Evolutionary conservation across 2,329 filamentous ascomycete genomes (phyloP), one percentile per base, ranked within the genome.

Genomic region (Venturia carpophila): DNA sequence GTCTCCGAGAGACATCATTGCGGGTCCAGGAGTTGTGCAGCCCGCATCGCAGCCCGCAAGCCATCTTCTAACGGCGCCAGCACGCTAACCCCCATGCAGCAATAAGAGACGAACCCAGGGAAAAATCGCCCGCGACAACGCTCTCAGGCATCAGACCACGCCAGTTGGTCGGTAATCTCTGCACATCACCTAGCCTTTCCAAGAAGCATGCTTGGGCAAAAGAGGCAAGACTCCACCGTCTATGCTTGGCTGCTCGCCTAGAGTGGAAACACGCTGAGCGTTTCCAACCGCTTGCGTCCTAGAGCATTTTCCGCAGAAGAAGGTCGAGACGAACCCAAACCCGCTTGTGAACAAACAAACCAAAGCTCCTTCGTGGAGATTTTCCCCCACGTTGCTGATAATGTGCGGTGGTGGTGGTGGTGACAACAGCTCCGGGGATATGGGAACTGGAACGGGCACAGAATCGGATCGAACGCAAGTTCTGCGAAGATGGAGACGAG

Each of bases 1-100:
- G 52, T 37, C 15, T 37, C 52, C 52, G 52, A 58, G 52, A 58
- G 52, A 58, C 52, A 58, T 37, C 9, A 56, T 56, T 34, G 30
- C 52, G 52, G 52, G 52, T 58, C 52, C 52, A 58, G 52, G 52
- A 58, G 52, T 58, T 39, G 52, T 58, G 52, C 4, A 58, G 10
- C 52, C 11, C 37, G 52, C 52, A 56, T 56, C 52, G 52, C 30
- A 34, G 27, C 27, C 52, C 52, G 52, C 27, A 34, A 56, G 30
- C 27, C 52, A 34, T 34, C 30, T n/a, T 15, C 9, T 27, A 58
- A 58, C 52, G 52, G 52, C 52, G 52, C 52, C 30, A 9, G 5
- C 9, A 21, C 52, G 27, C 52, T 58, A 58, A 5, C 7, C 52
- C 37, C 27, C 3, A 58, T 34, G 10, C 19, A 21, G 52, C n/a